Base-by-base conservation (phyloP, 768 basidiomycete species). In the Hysterangium stoloniferum region DNA sequence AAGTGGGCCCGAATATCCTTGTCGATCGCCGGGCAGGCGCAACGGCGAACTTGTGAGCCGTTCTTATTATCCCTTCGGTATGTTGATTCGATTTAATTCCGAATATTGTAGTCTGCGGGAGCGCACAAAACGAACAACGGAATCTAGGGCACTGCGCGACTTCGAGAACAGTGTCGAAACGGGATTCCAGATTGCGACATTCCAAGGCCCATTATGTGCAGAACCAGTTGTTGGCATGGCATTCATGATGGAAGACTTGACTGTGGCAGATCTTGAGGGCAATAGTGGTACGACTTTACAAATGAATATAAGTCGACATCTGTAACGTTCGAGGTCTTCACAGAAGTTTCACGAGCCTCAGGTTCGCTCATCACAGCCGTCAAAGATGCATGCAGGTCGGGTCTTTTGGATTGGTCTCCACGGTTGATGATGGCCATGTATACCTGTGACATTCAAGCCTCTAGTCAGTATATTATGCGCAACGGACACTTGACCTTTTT, bases 351-450 rank as follows among this genome's bases (percentile, higher is more conserved):
- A 0, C 93, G 94, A 60, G 79, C 93, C 22, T 82, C 86, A 1
- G 96, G 96, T 12, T 93, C 93, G 2, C 71, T 96, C 41, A 92
- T 95, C 55, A 87, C 96, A 3, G 77, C 83, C 3, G 82, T 90
- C 34, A 79, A 84, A 64, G 96, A 99, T 58, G 84, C 90, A 0
- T 98, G 93, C 63, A 78, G 88, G 53, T 85, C 82, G 56, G 93
- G 87, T 1, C 64, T 99, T 51, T 70, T 98, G 38, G 96, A 98
- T 65, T 99, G 96, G 96, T 97, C 94, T 1, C 96, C 96, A 12
- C 75, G 96, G 52, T 75, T 99, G 57, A 89, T 94, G 82, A 71
- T 99, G 57, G 96, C 96, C 0, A 98, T 98, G 92, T 99, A 99
- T 65, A 84, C 86, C 11, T 99, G 95, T 66, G 94, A 98, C 61